Conservation (phyloP, 2,329 filamentous ascomycete species). For the Trichoderma cornu-damae region DNA sequence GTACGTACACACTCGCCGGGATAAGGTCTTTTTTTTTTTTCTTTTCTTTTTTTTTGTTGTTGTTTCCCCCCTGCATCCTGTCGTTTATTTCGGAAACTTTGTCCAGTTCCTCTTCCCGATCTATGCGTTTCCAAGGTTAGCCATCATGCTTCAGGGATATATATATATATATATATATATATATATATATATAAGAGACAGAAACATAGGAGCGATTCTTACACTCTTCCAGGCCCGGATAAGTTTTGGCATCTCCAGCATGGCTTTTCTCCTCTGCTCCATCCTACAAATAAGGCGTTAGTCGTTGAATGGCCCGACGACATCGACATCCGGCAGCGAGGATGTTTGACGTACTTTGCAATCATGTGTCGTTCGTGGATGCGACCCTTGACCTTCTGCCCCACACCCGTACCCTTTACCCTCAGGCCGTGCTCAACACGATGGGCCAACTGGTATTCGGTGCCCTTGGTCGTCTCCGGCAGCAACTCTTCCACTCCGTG, state of each 20-base stretch:
- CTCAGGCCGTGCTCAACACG: conserved; percentile 73
- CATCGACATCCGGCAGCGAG: not conserved
- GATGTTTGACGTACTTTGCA: conserved; percentile 51
- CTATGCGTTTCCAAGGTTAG: conserved; percentile 31
- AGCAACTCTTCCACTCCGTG: conserved; percentile 77
- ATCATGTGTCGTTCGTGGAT: conserved; percentile 83
- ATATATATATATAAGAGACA: too few relatives aligned
- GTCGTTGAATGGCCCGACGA: not conserved
- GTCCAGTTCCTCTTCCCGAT: conserved; percentile 52
- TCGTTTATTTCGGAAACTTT: conserved; percentile 51
- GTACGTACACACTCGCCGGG: conserved; percentile 27
- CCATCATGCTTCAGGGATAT: not conserved
- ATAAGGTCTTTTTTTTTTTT: not conserved
- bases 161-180: not conserved
- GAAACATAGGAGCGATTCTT: conserved; percentile 33
- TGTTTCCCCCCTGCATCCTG: not conserved
- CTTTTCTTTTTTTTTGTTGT: too few relatives aligned
- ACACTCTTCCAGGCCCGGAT: conserved; percentile 93
- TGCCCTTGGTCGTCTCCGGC: conserved; percentile 70
- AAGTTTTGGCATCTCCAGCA: conserved; percentile 90
- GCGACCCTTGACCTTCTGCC: conserved; percentile 93
- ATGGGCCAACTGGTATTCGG: conserved; percentile 63
- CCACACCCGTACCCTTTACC: conserved; percentile 89
- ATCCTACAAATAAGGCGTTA: conserved; percentile 50
- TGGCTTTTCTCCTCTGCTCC: conserved; percentile 84